Percentiles rank a stretch among this genome's conserved stretches.
These are phyloP conservation scores for Tinospora cordifolia DNA, from an alignment of 164 flowering plant species.

Conservation along the genomic window DNA sequence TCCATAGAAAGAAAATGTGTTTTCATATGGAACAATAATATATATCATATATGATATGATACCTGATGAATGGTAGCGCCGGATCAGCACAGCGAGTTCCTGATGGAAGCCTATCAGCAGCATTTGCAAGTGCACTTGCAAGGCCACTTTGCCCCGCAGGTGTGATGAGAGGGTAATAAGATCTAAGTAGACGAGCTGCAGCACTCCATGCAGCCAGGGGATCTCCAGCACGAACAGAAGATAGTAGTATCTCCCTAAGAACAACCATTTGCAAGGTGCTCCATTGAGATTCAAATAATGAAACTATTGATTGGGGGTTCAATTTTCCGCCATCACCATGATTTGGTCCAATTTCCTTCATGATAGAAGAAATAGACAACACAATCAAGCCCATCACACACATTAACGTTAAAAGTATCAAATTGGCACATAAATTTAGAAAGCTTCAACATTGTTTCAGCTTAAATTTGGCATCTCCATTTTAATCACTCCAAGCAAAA, in stretches of 20 bases:
- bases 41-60: conserved; percentile 6
- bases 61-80: conserved; percentile 94
- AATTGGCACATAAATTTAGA: background rate
- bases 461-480: background rate
- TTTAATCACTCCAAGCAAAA: background rate
- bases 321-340: conserved; percentile 57
- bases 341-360: conserved; percentile 40
- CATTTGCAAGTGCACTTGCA: conserved; percentile 76
- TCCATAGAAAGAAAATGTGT: background rate
- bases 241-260: conserved; percentile 80
- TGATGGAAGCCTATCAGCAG: conserved; percentile 84
- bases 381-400: conserved; percentile 1
- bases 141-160: conserved; percentile 98
- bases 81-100: conserved; percentile 97
- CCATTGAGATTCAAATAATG: conserved; percentile 95
- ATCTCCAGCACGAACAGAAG: conserved; percentile 97
- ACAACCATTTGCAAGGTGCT: conserved; percentile 99
- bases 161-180: conserved; percentile 91
- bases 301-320: conserved; percentile 67
- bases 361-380: conserved; percentile 7
- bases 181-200: conserved; percentile 89
- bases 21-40: conserved; percentile 5
- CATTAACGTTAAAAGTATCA: background rate
- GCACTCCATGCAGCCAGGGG: conserved; percentile 99
- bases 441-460: background rate